Percentiles rank a stretch among this genome's conserved stretches.
Conservation (phyloP, 495 filamentous ascomycete genomes). For the Immersiella caudata region DNA sequence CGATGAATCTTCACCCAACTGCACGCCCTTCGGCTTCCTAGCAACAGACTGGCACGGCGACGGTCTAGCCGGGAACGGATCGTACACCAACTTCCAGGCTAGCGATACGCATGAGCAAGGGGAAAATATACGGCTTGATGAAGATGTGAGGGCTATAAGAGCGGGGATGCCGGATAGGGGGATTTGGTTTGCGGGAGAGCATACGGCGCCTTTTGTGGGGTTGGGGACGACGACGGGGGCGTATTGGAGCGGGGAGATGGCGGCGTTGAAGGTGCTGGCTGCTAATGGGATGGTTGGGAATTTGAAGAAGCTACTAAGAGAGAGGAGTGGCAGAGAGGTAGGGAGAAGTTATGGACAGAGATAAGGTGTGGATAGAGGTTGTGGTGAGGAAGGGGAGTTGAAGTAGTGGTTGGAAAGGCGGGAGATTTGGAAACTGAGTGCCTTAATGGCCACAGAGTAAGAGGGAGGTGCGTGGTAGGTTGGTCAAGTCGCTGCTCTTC, state of each 20-base stretch:
- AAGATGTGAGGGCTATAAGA: slow-evolving; percentile 74
- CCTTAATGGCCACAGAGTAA: too few species aligned
- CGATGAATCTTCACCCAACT: slow-evolving; percentile 51
- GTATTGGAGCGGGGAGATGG: slow-evolving; percentile 87
- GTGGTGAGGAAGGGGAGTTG: too few species aligned
- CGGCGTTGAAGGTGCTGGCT: slow-evolving; percentile 63
- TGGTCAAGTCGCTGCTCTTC: too few species aligned
- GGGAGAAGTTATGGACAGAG: too few species aligned
- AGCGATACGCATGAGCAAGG: slow-evolving; percentile 62
- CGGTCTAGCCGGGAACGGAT: slow-evolving; percentile 83
- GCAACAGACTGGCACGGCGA: slow-evolving; percentile 83
- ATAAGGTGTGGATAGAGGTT: too few species aligned
- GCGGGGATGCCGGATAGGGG: slow-evolving; percentile 68
- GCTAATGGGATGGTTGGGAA: slow-evolving; percentile 31
- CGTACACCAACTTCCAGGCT: slow-evolving; percentile 85
- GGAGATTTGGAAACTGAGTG: too few species aligned
- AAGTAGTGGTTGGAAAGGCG: too few species aligned
- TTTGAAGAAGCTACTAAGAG: too few species aligned
- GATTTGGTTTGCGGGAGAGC: slow-evolving; percentile 92
- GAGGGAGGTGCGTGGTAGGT: too few species aligned
- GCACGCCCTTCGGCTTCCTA: slow-evolving; percentile 63
- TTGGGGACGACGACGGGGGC: slow-evolving; percentile 87
- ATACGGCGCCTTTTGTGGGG: slow-evolving; percentile 88
- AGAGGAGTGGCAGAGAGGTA: too few species aligned
- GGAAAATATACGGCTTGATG: slow-evolving; percentile 35